Evolutionary conservation across 116 monocot genomes (phyloP).

Genomic region (Dioscorea cayenensis): DNA sequence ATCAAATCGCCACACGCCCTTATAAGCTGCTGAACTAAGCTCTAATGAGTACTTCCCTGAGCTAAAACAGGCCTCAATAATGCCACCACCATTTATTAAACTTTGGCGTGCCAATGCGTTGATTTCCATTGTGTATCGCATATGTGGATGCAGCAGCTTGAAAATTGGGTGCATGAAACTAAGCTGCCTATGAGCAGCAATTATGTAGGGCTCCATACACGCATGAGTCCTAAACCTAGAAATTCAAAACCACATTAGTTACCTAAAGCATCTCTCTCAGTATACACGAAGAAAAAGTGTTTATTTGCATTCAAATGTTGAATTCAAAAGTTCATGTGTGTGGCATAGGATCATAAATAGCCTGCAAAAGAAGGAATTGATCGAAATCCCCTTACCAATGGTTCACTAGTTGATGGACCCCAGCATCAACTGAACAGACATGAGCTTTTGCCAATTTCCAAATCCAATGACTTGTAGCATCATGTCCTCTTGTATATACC

Average conservation of each 20-base stretch:
- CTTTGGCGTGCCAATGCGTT: slow-evolving; percentile 77
- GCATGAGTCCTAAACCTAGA: slow-evolving; percentile 80
- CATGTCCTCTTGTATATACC: slow-evolving; percentile 55
- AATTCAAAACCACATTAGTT: slow-evolving; percentile 1
- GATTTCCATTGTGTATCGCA: slow-evolving; percentile 87
- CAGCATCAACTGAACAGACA: slow-evolving; percentile 65
- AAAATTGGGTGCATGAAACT: slow-evolving; percentile 82
- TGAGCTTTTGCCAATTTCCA: slow-evolving; percentile 91
- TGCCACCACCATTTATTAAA: slow-evolving; percentile 71
- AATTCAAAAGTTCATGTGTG: no score
- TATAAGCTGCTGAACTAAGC: slow-evolving; percentile 69
- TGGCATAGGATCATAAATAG: no score
- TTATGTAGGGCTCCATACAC: slow-evolving; percentile 76
- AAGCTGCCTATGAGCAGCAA: slow-evolving; percentile 72
- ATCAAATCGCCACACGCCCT: slow-evolving; percentile 63
- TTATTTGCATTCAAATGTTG: no score
- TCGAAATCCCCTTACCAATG: slow-evolving; percentile 46
- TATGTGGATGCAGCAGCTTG: slow-evolving; percentile 76
- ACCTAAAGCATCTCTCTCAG: no score
- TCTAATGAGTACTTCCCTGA: slow-evolving; percentile 75
- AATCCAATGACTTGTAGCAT: slow-evolving; percentile 55
- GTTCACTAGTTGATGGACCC: slow-evolving; percentile 77
- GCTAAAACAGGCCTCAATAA: slow-evolving; percentile 63
- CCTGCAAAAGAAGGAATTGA: background rate
- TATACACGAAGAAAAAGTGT: no score